Base-by-base conservation (phyloP, 805 yeast genomes). In the Ascoidea rubescens region DNA sequence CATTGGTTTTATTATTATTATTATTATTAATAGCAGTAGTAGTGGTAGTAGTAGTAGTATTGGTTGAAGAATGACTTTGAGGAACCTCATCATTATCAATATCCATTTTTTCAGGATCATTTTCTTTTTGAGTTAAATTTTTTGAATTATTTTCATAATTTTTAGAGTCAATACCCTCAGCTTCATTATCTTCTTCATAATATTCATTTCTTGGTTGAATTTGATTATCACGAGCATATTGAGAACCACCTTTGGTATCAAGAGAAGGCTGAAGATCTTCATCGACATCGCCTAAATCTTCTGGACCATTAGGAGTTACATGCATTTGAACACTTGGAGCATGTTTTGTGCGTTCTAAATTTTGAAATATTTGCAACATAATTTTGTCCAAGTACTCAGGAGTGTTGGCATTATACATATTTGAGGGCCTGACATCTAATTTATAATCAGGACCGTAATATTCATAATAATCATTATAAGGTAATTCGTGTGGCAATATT, bases 291-390 rank as follows among this genome's bases (percentile, higher is more conserved):
- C 88, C 95, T 54, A 75, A 72, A 59, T 89, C 95, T 60, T 87
- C 95, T n/a, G 79, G 73, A 67, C 91, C 97, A 45, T 80, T 75
- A 5, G 98, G 98, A 31, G 87, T 93, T 50, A 84, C 77, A 58
- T 87, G 84, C 81, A 88, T 78, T 68, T 91, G 98, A 42, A 91
- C 97, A 51, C 96, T 85, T n/a, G 99, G 99, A 0, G 97, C 96
- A 67, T 84, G 88, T 67, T 86, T 83, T n/a, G 97, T 88, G 60
- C 86, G 79, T 60, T 88, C 95, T 62, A 91, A 71, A 68, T 87
- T 89, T 54, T 78, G 71, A 51, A 84, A 74, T 51, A 91, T 85
- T 60, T 84, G 86, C 10, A 86, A 75, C 62, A 88, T 70, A 50
- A 91, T 82, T 66, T 87, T 85, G 67, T 88, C 87, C 60, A 91